Evolutionary conservation across 305 asterid species (phyloP), one percentile per base, ranked within the genome.

Genomic region (Plantago coronopus): DNA sequence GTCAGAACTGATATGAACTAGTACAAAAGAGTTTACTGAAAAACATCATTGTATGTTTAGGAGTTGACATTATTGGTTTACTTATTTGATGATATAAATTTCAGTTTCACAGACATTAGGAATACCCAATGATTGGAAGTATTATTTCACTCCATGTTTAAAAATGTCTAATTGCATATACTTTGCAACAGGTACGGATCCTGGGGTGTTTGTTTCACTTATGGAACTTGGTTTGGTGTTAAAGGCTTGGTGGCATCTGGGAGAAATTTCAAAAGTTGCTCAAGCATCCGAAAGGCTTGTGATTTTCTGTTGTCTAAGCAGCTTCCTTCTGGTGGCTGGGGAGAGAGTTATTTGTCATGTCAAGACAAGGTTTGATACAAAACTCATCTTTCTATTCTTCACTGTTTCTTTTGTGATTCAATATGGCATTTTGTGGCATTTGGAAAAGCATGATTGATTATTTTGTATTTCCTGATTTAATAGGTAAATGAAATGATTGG

Each of bases 161-260:
- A 18, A 29, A 25, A 29, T 61, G 17, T 38, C 54, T 49, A 20
- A 54, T 23, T 27, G 59, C 34, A 57, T 56, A 47, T 69, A 61
- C 29, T 69, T 67, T 68, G 74, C 54, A 20, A 46, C 73, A 94
- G 99, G 99, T 94, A 94, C 71, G 99, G 99, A 54, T 94, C 97
- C 42, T 94, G 99, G 97, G 99, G 86, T 66, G 91, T 89, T 63
- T 94, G 99, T 81, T 94, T 77, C 81, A 94, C 97, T 48, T 94
- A 94, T 72, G 99, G 88, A 69, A 68, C 79, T 51, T 94, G 99
- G 99, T 89, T 94, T 69, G 99, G 99, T 47, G 70, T 94, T 56
- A 80, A 75, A 72, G 96, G 96, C 61, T 81, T 94, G 64, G 81
- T 89, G 67, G 90, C 97, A 48, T 86, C 94, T 54, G 99, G 96